Conservation (phyloP, 2,329 filamentous ascomycete species). For the Bimuria novae-zelandiae region DNA sequence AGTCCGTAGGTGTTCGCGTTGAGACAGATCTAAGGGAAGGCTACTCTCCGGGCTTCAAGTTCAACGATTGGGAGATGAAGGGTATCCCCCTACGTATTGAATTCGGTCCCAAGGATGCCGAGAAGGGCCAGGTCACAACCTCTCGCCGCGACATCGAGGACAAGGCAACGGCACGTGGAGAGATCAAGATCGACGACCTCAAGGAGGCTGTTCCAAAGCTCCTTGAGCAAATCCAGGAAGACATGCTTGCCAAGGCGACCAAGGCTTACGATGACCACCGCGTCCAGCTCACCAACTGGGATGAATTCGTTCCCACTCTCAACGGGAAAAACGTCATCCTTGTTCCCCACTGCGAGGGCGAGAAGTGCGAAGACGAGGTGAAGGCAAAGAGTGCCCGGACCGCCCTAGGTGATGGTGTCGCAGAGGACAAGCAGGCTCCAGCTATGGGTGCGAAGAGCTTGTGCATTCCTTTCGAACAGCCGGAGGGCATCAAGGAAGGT, state of each 20-base stretch:
- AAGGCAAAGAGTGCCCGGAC: constrained; percentile 88
- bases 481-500: constrained; percentile 74
- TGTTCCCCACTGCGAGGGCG: constrained; percentile 85
- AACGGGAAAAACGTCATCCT: constrained; percentile 92
- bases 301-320: constrained; percentile 85
- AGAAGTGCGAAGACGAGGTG: constrained; percentile 89
- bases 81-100: constrained; percentile 93
- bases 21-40: constrained; percentile 85
- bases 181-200: constrained; percentile 76
- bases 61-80: constrained; percentile 98
- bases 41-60: constrained; percentile 94
- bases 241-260: constrained; percentile 79
- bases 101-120: constrained; percentile 92
- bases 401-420: constrained; percentile 68
- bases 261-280: constrained; percentile 79
- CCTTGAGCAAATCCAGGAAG: constrained; percentile 86
- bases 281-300: constrained; percentile 81
- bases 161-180: constrained; percentile 64
- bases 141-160: constrained; percentile 84
- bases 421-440: constrained; percentile 73
- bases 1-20: constrained; percentile 73
- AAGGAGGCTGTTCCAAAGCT: constrained; percentile 74
- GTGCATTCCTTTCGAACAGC: constrained; percentile 85
- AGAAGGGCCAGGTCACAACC: constrained; percentile 80
- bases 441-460: constrained; percentile 78